Evolutionary conservation across 495 filamentous ascomycete genomes (phyloP).

Genomic region (Talaromyces ruber): DNA sequence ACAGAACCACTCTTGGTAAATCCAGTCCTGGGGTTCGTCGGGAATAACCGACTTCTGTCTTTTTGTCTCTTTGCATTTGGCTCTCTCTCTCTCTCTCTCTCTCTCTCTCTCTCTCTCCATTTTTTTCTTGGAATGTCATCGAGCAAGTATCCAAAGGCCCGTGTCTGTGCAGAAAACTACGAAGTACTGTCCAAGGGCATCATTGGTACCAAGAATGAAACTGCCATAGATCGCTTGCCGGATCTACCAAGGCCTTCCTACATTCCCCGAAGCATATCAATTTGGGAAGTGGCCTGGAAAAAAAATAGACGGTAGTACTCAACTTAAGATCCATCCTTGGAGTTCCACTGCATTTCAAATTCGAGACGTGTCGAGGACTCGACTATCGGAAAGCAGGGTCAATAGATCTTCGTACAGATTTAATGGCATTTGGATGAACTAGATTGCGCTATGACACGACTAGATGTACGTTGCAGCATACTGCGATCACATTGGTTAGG

Average conservation of each 20-base stretch:
- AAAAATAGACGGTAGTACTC: background rate
- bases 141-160: background rate
- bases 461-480: background rate
- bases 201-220: background rate
- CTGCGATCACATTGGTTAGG: background rate
- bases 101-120: background rate
- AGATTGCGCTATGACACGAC: background rate
- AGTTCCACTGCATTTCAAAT: background rate
- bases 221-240: background rate
- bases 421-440: background rate
- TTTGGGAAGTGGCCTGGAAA: background rate
- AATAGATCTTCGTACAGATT: background rate
- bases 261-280: background rate
- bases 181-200: background rate
- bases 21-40: background rate
- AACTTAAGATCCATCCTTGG: background rate
- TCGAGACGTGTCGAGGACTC: background rate
- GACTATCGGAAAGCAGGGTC: background rate
- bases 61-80: background rate
- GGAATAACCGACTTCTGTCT: background rate
- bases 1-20: background rate
- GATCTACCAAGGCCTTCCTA: background rate
- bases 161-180: background rate
- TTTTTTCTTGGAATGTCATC: background rate
- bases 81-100: background rate